These are phyloP conservation scores for Leptoxyphium fumago DNA, from an alignment of 2,329 filamentous ascomycete genomes.

Conservation along the genomic window DNA sequence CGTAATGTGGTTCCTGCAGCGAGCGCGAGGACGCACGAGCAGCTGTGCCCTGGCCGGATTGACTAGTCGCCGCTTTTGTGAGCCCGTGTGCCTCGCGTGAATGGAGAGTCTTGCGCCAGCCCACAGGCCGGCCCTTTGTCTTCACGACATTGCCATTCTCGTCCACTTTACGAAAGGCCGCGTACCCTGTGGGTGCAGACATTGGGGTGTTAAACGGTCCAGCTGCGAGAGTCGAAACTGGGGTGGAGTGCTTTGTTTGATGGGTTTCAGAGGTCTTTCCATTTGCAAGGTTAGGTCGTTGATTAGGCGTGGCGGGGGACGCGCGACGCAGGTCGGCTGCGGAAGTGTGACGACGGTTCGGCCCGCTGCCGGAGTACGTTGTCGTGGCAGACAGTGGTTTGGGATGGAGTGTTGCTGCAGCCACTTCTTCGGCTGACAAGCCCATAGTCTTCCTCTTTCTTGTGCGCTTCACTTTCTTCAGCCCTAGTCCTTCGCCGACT, in stretches of 20 bases:
- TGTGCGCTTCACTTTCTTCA: neutral
- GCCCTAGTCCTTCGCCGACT: conserved; percentile 12
- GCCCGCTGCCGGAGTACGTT: neutral
- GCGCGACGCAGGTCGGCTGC: neutral
- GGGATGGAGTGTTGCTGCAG: neutral
- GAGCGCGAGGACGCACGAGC: neutral
- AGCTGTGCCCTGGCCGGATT: conserved; percentile 4
- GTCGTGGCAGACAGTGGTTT: neutral
- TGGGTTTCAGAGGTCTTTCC: neutral
- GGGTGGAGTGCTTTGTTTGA: neutral
- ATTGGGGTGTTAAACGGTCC: neutral
- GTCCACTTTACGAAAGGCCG: conserved; percentile 25
- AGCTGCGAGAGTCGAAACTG: neutral
- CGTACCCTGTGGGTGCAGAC: conserved; percentile 22
- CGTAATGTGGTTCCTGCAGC: conserved; percentile 18
- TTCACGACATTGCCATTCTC: conserved; percentile 20
- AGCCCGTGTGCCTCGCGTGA: conserved; percentile 21
- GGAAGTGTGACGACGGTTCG: neutral
- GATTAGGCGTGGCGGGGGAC: neutral
- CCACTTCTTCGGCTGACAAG: neutral
- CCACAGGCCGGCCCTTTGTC: conserved; percentile 34
- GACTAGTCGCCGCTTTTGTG: conserved; percentile 7
- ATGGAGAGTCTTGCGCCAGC: conserved; percentile 35
- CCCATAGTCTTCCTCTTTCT: neutral
- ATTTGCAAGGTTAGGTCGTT: neutral